These are phyloP conservation scores for Plectosphaerella cucumerina DNA, from an alignment of 2,329 filamentous ascomycete genomes.

Conservation along the genomic window DNA sequence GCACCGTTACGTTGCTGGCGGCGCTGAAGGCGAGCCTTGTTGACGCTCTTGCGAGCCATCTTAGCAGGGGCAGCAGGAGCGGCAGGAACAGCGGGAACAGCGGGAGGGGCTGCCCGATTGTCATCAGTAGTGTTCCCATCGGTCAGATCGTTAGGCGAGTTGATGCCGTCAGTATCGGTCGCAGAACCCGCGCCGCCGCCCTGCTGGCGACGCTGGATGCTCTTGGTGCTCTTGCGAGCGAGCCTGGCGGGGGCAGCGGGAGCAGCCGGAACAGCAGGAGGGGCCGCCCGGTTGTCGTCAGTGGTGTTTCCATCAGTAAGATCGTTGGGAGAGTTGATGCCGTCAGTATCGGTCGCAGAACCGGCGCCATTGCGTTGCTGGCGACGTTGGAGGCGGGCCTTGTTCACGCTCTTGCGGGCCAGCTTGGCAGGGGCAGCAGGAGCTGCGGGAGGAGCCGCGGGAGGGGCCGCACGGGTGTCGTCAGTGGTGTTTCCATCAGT, in stretches of 20 bases:
- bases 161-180: background rate
- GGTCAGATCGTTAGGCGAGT: background rate
- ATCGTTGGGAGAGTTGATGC: background rate
- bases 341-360: background rate
- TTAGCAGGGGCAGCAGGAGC: background rate
- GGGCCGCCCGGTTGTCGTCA: background rate
- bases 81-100: background rate
- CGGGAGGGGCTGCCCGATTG: background rate
- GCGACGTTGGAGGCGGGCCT: background rate
- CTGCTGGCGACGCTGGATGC: background rate
- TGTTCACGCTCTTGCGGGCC: background rate
- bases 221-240: too few relatives aligned
- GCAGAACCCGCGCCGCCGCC: background rate
- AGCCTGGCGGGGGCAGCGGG: background rate
- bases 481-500: background rate
- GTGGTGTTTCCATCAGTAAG: background rate
- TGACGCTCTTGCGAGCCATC: background rate
- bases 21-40: background rate
- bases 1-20: background rate
- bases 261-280: background rate
- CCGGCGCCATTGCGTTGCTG: background rate
- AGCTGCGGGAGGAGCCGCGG: background rate
- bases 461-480: background rate
- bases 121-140: background rate
- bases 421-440: background rate